These are phyloP conservation scores for Sphaerosporella brunnea DNA, from an alignment of 495 filamentous ascomycete genomes.

Conservation along the genomic window DNA sequence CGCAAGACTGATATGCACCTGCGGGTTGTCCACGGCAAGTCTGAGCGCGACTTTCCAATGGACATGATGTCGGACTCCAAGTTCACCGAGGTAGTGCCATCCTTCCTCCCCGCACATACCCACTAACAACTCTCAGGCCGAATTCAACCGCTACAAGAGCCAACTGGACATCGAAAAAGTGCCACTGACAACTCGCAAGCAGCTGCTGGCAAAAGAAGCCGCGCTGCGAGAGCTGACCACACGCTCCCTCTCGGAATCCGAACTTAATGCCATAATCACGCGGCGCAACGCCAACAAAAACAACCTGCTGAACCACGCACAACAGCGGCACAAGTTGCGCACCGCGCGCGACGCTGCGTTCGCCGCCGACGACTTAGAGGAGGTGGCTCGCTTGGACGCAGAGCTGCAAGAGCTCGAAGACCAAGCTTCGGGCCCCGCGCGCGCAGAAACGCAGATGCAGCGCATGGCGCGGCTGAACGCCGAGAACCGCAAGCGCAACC, in stretches of 20 bases:
- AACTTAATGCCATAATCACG: slow-evolving; percentile 58
- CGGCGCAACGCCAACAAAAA: slow-evolving; percentile 37
- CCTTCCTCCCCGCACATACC: not conserved
- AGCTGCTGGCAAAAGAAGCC: slow-evolving; percentile 49
- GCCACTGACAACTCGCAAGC: slow-evolving; percentile 47
- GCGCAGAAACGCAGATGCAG: slow-evolving; percentile 31
- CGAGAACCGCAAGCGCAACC: slow-evolving; percentile 60
- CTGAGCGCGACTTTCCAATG: slow-evolving; percentile 63
- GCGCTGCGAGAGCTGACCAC: slow-evolving; percentile 68
- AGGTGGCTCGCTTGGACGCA: slow-evolving; percentile 41
- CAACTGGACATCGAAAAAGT: slow-evolving; percentile 53
- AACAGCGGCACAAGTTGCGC: slow-evolving; percentile 45
- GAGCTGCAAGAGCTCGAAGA: slow-evolving; percentile 50
- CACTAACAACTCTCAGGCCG: slow-evolving; percentile 34
- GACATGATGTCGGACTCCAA: slow-evolving; percentile 58
- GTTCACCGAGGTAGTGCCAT: slow-evolving; percentile 48
- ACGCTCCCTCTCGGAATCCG: slow-evolving; percentile 58
- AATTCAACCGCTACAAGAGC: slow-evolving; percentile 68
- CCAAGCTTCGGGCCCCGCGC: slow-evolving; percentile 38
- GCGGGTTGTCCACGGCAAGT: slow-evolving; percentile 54
- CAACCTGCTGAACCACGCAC: slow-evolving; percentile 35
- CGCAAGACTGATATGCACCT: slow-evolving; percentile 63
- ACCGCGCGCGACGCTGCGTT: slow-evolving; percentile 48
- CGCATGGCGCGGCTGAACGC: slow-evolving; percentile 57
- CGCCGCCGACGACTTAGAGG: slow-evolving; percentile 41